Base-by-base conservation (phyloP, 2,329 filamentous ascomycete species). In the Beauveria australis region DNA sequence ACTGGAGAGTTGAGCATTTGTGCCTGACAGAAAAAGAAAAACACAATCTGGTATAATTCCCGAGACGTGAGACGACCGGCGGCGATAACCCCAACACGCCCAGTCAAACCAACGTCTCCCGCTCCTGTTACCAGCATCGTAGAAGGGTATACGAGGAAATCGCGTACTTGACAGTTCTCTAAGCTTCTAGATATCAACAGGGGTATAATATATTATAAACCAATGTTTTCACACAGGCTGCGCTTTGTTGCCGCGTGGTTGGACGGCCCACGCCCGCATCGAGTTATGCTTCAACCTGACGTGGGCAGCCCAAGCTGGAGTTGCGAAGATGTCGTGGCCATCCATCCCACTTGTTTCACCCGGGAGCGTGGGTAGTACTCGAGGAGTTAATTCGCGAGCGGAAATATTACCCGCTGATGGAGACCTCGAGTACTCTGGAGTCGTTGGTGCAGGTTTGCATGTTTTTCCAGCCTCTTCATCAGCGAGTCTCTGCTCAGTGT, bases 401-500 rank as follows among this genome's bases (percentile, higher is more conserved):
- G 46, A 28, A 10, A 60, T 33, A 14, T 33, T 54, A 18, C n/a
- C 47, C 18, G 37, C 10, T 8, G 37, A 5, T 9, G 16, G 6
- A 26, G 44, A 22, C 5, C 16, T 10, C 5, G 14, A 10, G 7
- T 6, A 28, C 19, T 24, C 14, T 19, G 14, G 18, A 16, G 22
- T 28, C 22, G 18, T 28, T 12, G 44, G 16, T 41, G 26, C 46
- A 16, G 30, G 41, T 10, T 19, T 22, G 5, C 8, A 30, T 22
- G 18, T 40, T 43, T 62, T 49, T 51, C 56, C 58, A 7, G 57
- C 60, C 52, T 73, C 69, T 57, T 67, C 61, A 53, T 69, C 64
- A 7, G 64, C 66, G 37, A 72, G 61, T 9, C 47, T 59, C 61
- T 68, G 71, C 67, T 81, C 79, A 12, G 70, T 64, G 48, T 76